Evolutionary conservation across 495 filamentous ascomycete genomes (phyloP).

Genomic region (Xylona heveae): DNA sequence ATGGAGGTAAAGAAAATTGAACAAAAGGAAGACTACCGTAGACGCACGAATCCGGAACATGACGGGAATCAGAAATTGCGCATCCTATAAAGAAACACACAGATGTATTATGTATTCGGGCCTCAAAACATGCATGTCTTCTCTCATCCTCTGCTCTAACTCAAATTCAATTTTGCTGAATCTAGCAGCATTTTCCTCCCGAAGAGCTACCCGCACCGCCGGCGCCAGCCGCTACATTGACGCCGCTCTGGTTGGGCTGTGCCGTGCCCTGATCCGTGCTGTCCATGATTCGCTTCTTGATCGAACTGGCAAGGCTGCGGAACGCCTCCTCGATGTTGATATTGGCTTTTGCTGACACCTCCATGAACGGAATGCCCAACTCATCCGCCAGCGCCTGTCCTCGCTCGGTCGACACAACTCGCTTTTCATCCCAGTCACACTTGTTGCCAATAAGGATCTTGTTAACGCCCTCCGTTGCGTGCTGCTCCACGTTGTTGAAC

Average conservation of each 20-base stretch:
- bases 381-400: constrained; percentile 89
- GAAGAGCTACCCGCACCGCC: constrained; percentile 20
- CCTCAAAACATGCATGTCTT: too few relatives aligned
- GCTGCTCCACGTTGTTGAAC: constrained; percentile 98
- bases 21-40: too few relatives aligned
- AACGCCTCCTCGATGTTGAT: constrained; percentile 99
- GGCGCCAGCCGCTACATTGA: too few relatives aligned
- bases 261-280: constrained; percentile 43
- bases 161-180: too few relatives aligned
- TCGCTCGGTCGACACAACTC: constrained; percentile 76
- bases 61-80: too few relatives aligned
- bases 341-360: constrained; percentile 95
- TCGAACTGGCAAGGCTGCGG: constrained; percentile 83
- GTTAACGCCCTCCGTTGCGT: constrained; percentile 97
- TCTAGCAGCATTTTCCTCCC: constrained; percentile 82
- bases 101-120: too few relatives aligned
- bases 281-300: constrained; percentile 88
- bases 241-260: too few relatives aligned
- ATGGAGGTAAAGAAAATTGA: too few relatives aligned
- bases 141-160: too few relatives aligned
- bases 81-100: too few relatives aligned
- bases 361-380: constrained; percentile 93
- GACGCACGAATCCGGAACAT: too few relatives aligned
- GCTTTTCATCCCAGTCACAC: constrained; percentile 99
- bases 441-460: constrained; percentile 99